Base-by-base conservation (phyloP, 345 rosid genomes). In the Camelina sativa region DNA sequence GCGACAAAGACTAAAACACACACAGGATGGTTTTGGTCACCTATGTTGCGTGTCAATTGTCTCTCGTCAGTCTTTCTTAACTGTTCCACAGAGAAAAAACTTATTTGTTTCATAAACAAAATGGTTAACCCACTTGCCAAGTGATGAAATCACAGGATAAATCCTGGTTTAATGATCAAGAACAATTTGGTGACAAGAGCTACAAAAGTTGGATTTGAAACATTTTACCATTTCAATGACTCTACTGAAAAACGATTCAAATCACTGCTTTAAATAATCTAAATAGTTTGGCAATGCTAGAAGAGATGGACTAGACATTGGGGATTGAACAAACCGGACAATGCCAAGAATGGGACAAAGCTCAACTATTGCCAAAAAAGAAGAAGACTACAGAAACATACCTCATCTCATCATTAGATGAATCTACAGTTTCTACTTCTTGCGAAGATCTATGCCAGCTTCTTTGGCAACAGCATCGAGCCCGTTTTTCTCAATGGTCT, bases 401-500 rank as follows among this genome's bases (percentile, higher is more conserved):
- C 41, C 55, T 40, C 43, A 40, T 63, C 41, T 28, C 30, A 28
- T 28, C 30, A 28, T 28, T 5, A 43, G 38, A 61, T 20, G 1
- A 40, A 20, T 25, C 37, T 8, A 63, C 54, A 46, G 1, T 2
- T 57, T 57, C 74, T 69, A 69, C 12, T 69, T 56, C 76, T 86
- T 92, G 41, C 87, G 48, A 71, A 91, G 89, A 82, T 91, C 91
- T 11, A 91, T 83, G 51, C 93, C 89, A 5, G 93, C 91, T 79
- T 92, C 89, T 80, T 89, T 89, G 66, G 97, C 89, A 61, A 92
- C 96, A 28, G 97, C 93, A 44, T 89, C 96, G 25, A 88, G 76
- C n/a, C 96, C 93, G 2, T 92, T 89, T 79, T 91, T 91, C 81
- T 91, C 93, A 25, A 88, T 88, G 13, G 96, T 91, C 87, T 89